Percentiles rank a stretch among this genome's conserved stretches.
Conservation (phyloP, 495 filamentous ascomycete species). For the Sabuloglossum arenarium region DNA sequence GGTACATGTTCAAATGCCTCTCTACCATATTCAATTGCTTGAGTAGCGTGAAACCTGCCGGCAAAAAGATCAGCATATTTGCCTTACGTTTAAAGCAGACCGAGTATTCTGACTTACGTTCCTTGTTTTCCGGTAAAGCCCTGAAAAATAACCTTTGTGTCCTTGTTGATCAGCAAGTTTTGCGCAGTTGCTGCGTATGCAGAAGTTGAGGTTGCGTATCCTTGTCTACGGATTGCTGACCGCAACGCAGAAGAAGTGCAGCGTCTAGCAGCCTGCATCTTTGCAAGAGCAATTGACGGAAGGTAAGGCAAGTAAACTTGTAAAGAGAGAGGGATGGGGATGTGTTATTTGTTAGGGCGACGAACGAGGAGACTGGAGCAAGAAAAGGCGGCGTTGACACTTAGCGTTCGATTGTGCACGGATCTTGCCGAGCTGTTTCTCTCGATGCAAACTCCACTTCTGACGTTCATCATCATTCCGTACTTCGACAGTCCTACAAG, state of each 20-base stretch:
- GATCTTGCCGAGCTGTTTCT: not conserved
- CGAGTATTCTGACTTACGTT: constrained; percentile 49
- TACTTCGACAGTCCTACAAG: not conserved
- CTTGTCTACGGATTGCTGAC: constrained; percentile 22
- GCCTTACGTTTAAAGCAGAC: not conserved
- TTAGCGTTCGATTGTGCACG: not conserved
- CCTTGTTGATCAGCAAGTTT: constrained; percentile 78
- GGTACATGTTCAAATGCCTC: constrained; percentile 6
- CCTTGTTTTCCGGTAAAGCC: constrained; percentile 97
- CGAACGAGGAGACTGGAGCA: not conserved
- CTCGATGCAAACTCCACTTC: not conserved
- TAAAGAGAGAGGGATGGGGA: not conserved
- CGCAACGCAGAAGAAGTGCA: constrained; percentile 11
- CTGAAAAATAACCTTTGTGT: constrained; percentile 91
- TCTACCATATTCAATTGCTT: constrained; percentile 95
- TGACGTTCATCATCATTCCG: not conserved
- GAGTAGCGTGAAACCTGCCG: constrained; percentile 80
- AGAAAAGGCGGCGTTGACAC: not conserved
- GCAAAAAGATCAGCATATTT: not conserved
- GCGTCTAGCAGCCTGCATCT: constrained; percentile 17
- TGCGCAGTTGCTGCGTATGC: constrained; percentile 65
- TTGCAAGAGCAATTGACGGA: constrained; percentile 2
- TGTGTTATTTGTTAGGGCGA: not conserved
- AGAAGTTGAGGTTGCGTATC: constrained; percentile 44
- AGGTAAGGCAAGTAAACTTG: not conserved